phyloP scores from a whole-genome alignment of 805 yeast genomes.

The Kodamaea hsintzibuensis region DNA sequence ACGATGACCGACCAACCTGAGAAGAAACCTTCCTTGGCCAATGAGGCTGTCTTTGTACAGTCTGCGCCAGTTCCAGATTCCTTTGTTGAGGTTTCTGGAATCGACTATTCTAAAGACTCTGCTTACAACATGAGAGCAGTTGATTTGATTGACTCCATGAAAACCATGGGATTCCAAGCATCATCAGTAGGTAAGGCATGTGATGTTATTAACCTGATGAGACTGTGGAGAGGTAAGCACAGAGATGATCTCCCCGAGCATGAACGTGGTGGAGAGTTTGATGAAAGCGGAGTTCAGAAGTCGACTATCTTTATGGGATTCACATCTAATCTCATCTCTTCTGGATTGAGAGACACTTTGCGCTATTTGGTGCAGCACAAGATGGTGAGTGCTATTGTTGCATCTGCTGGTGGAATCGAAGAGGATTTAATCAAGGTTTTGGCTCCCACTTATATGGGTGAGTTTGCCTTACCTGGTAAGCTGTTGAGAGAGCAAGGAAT shows the following conservation, averaged over 20 bases:
- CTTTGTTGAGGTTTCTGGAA: slow-evolving; percentile 78
- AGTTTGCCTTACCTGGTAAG: slow-evolving; percentile 78
- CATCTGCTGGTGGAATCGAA: slow-evolving; percentile 98
- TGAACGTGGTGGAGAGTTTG: slow-evolving; percentile 68
- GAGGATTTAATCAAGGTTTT: slow-evolving; percentile 95
- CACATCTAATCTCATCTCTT: slow-evolving; percentile 92
- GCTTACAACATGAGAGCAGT: slow-evolving; percentile 78
- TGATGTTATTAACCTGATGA: slow-evolving; percentile 90
- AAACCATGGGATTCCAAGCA: slow-evolving; percentile 96
- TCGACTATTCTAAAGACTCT: slow-evolving; percentile 80
- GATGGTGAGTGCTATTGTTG: slow-evolving; percentile 91
- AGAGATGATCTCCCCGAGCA: slow-evolving; percentile 68
- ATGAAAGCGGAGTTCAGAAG: slow-evolving; percentile 71
- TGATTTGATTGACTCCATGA: slow-evolving; percentile 81
- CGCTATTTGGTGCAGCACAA: slow-evolving; percentile 89
- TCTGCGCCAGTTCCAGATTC: slow-evolving; percentile 85
- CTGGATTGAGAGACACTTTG: slow-evolving; percentile 90
- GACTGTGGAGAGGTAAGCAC: slow-evolving; percentile 88
- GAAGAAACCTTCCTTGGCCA: slow-evolving; percentile 64
- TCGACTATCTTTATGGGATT: slow-evolving; percentile 94
- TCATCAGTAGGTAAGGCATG: slow-evolving; percentile 83
- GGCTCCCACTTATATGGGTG: slow-evolving; percentile 96
- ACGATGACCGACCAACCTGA: slow-evolving; percentile 12
- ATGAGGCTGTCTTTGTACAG: slow-evolving; percentile 87
- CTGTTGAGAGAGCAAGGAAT: slow-evolving; percentile 89